Base-by-base conservation (phyloP, 2,329 filamentous ascomycete genomes). In the Parastagonospora avenae region DNA sequence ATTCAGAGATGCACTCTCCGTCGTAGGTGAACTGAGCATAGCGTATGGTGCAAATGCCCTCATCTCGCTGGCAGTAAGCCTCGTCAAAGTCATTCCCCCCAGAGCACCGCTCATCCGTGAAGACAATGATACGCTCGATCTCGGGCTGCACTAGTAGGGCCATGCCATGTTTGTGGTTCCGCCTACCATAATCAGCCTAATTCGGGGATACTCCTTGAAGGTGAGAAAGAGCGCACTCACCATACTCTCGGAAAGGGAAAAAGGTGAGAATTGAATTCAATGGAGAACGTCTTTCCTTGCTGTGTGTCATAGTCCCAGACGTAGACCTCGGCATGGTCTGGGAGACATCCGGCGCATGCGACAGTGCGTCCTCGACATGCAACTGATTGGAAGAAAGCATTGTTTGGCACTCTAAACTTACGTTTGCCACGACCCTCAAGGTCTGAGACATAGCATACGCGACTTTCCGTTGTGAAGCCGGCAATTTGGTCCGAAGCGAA, bases 231-330 rank as follows among this genome's bases (percentile, higher is more conserved):
- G 19, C 19, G 8, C 33, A 42, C 40, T 16, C 11, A 12, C 40
- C 11, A 16, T 24, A 11, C 15, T 14, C 2, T 30, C 9, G 8
- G 32, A 12, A 10, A 14, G 30, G 12, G 46, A 39, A 8, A 53
- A 15, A 12, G 45, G 33, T 12, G 32, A 37, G 46, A 15, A 8
- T 40, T n/a, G 27, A 41, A 42, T 5, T 40, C 39, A n/a, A 71
- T 45, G 0, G 52, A 35, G 30, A 72, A 64, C 1, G 61, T 62
- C 12, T 30, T 60, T 2, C 66, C 63, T 9, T 43, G 57, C 36
- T 56, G 53, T 4, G 54, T 64, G 31, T 70, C 60, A 16, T 60
- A 67, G 30, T 70, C 40, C 68, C 68, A 72, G 11, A 69, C 54
- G 39, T 66, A 72, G 1, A 71, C 53, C 2, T 52, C 37, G 15